Evolutionary conservation across 2,329 filamentous ascomycete genomes (phyloP), one percentile per base, ranked within the genome.

Genomic region (Fusarium vanettenii): DNA sequence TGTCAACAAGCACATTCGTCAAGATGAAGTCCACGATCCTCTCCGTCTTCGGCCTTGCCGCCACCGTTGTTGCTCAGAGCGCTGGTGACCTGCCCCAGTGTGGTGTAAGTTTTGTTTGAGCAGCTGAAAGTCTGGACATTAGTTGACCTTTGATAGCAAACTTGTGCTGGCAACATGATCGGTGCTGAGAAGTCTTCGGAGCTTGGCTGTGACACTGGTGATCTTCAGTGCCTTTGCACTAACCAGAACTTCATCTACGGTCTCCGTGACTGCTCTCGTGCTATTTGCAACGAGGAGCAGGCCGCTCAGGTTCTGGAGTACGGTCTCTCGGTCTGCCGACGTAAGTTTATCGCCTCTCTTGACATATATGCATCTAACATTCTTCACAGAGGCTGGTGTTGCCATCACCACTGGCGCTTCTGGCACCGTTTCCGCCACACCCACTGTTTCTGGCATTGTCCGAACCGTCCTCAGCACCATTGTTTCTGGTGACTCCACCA

Each of bases 11-110:
- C 55, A 66, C 68, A 76, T 48, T 63, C 73, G 64, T 79, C 84
- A 88, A 85, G 75, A 90, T 89, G 88, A 90, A 89, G 87, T 82
- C 83, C 66, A 79, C 82, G 67, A 72, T 86, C 75, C 76, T 88
- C 76, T 78, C 86, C 71, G 75, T 86, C 77, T 83, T 83, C 80
- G 79, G 84, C 73, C 78, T 86, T 65, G 83, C 83, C 72, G 81
- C 84, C 57, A 78, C 84, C 45, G 84, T 79, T 70, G 81, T 81
- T 20, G 86, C 84, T 45, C 87, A 88, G 79, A 78, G 83, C 71
- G 61, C 82, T 56, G 63, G 80, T 67, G 80, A 82, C 65, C 86
- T 90, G 60, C 85, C 88, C 37, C 67, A 79, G 20, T 91, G 89
- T 76, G 88, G 85, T 81, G 89, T 91, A 87, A 85, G 89, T 72